Base-by-base conservation (phyloP, 2,329 filamentous ascomycete species). In the Thielaviopsis ethacetica region DNA sequence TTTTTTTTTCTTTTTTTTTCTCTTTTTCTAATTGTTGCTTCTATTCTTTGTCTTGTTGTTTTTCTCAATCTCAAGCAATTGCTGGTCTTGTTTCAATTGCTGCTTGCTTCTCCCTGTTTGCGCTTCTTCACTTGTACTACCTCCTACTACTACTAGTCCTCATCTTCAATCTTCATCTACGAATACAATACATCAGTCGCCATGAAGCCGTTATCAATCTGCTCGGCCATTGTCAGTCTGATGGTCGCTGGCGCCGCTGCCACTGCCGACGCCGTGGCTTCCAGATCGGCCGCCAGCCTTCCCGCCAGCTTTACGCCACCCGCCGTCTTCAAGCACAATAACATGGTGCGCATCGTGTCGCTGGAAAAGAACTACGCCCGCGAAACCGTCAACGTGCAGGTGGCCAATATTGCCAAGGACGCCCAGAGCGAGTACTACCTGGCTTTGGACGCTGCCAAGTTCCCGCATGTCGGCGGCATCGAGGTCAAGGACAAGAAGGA, bases 401-500 rank as follows among this genome's bases (percentile, higher is more conserved):
- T 98, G 63, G 86, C 96, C 75, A 98, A 98, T 71, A 77, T 87
- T 64, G 88, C 85, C 67, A 78, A 80, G 62, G 75, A 84, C 64
- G 80, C 90, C 19, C 91, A 97, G 69, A 81, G 83, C 69, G 86
- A 95, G 71, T 98, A 98, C 78, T 97, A 85, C 71, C 67, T 98
- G 57, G 88, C 91, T 3, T 95, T 98, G 69, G 85, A 88, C 60
- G 76, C 84, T 61, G 80, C 84, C 63, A 77, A 88, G 71, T 81
- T 95, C 66, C 79, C 82, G 63, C 84, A 81, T 64, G 75, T 97
- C 63, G 93, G 91, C 64, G 89, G 86, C 47, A 74, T 98, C 61
- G 91, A 97, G 73, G 93, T 91, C 58, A 88, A 86, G 75, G 89
- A 97, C 71, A 93, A 91, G 77, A 95, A 95, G 72, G 81, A 90